Conservation (phyloP, 768 basidiomycete species). For the Suillus americanus region DNA sequence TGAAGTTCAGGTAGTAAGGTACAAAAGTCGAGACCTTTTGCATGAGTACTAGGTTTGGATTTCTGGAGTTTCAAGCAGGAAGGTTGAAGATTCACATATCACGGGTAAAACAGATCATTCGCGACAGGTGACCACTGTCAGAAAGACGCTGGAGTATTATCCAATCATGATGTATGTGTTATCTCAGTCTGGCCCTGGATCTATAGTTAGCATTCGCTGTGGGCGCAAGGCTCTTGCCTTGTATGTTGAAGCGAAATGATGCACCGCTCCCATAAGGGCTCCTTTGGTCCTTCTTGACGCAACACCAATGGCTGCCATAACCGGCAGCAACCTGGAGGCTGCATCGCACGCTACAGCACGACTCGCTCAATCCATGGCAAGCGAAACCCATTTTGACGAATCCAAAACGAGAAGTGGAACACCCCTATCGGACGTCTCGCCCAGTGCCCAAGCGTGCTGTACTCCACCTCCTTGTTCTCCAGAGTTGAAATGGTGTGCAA, state of each 20-base stretch:
- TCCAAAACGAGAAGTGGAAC: not conserved
- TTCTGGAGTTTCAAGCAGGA: not conserved
- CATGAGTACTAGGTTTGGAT: not conserved
- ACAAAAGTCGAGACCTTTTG: not conserved
- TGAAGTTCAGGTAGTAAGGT: not conserved
- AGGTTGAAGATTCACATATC: not conserved
- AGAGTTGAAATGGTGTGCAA: not conserved
- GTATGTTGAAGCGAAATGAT: not conserved
- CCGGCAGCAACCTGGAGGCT: not conserved
- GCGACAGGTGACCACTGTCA: not conserved
- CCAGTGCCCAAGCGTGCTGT: not conserved
- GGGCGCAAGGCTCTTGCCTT: slow-evolving; percentile 4
- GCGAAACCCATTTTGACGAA: not conserved
- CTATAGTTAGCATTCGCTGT: not conserved
- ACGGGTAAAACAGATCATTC: not conserved
- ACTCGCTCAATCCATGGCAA: not conserved
- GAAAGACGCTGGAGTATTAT: not conserved
- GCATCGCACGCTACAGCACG: not conserved
- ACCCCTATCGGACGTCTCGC: not conserved
- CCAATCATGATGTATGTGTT: not conserved
- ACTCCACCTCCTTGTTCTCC: not conserved
- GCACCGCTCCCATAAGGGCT: slow-evolving; percentile 1
- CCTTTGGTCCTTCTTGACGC: not conserved
- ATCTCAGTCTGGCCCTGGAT: not conserved
- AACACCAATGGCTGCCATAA: not conserved